Evolutionary conservation across 2,329 filamentous ascomycete genomes (phyloP).

Genomic region (Xylaria sp.): DNA sequence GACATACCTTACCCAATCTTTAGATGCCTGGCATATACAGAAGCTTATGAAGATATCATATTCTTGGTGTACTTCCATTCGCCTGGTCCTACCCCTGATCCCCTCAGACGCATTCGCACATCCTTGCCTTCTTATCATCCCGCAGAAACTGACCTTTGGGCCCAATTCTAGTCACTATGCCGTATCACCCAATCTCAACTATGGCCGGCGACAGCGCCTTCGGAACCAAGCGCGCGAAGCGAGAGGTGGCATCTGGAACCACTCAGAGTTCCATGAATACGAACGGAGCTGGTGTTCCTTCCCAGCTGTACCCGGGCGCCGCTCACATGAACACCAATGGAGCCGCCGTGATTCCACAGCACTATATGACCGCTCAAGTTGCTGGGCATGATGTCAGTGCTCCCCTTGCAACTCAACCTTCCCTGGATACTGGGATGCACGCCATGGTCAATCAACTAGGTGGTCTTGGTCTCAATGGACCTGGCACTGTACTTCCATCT

Average conservation of each 20-base stretch:
- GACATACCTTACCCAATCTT: neutral
- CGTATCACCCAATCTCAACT: slow-evolving; percentile 22
- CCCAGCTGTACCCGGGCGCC: slow-evolving; percentile 24
- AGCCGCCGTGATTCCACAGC: slow-evolving; percentile 16
- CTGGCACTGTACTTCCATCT: slow-evolving; percentile 27
- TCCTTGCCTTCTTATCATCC: neutral
- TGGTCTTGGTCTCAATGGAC: slow-evolving; percentile 32
- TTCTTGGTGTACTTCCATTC: neutral
- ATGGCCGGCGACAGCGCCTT: slow-evolving; percentile 25
- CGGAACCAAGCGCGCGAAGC: slow-evolving; percentile 23
- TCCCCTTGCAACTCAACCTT: slow-evolving; percentile 17
- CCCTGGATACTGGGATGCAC: slow-evolving; percentile 26
- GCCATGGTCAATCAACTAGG: slow-evolving; percentile 31
- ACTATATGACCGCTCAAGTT: slow-evolving; percentile 25
- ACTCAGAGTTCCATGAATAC: slow-evolving; percentile 22
- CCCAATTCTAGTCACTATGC: slow-evolving; percentile 21
- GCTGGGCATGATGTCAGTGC: slow-evolving; percentile 19
- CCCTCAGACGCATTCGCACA: neutral
- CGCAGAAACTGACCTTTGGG: neutral
- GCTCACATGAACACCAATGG: slow-evolving; percentile 13
- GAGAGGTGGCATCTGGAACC: slow-evolving; percentile 21
- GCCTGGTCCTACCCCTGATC: neutral
- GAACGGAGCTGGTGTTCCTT: slow-evolving; percentile 17
- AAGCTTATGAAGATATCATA: neutral
- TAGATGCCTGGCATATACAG: neutral